phyloP scores from a whole-genome alignment of 2,329 filamentous ascomycete genomes.

The Dactylella cylindrospora region DNA sequence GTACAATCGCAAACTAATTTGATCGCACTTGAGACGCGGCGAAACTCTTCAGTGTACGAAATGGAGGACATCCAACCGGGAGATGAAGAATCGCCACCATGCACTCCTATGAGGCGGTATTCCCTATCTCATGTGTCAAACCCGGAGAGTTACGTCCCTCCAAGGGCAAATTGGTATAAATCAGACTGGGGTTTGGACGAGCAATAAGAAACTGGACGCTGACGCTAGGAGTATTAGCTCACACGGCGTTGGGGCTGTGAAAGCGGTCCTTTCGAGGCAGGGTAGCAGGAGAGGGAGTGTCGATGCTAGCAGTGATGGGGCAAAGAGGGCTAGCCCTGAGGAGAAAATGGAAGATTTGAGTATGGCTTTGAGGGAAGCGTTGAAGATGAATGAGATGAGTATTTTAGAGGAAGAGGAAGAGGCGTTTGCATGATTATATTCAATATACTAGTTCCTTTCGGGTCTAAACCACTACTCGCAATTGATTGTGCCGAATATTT shows the following conservation, averaged over 20 bases:
- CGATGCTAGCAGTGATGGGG: constrained; percentile 4
- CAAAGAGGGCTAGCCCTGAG: constrained; percentile 9
- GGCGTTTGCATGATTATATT: too few relatives aligned
- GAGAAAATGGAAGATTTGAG: constrained; percentile 30
- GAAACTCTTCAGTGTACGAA: constrained; percentile 2
- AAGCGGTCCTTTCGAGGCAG: constrained; percentile 15
- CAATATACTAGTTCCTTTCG: too few relatives aligned
- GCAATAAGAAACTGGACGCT: neutral
- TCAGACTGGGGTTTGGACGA: constrained; percentile 28
- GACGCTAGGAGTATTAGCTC: constrained; percentile 23
- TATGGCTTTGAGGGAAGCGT: constrained; percentile 22
- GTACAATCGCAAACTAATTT: constrained; percentile 1
- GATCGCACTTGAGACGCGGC: neutral
- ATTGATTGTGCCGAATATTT: too few relatives aligned
- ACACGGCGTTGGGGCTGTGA: constrained; percentile 16
- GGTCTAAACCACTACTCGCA: too few relatives aligned
- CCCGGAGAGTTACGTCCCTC: constrained; percentile 23
- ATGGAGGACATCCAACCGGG: constrained; percentile 17
- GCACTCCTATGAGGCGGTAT: constrained; percentile 7
- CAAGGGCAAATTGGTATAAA: constrained; percentile 34
- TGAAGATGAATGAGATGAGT: constrained; percentile 28
- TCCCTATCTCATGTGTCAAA: constrained; percentile 22
- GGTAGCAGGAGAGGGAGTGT: constrained; percentile 21
- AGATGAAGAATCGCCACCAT: constrained; percentile 20
- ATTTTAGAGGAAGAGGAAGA: constrained; percentile 39